Evolutionary conservation across 148 eudicot genomes (phyloP), one percentile per base, ranked within the genome.

Genomic region (Silene latifolia): DNA sequence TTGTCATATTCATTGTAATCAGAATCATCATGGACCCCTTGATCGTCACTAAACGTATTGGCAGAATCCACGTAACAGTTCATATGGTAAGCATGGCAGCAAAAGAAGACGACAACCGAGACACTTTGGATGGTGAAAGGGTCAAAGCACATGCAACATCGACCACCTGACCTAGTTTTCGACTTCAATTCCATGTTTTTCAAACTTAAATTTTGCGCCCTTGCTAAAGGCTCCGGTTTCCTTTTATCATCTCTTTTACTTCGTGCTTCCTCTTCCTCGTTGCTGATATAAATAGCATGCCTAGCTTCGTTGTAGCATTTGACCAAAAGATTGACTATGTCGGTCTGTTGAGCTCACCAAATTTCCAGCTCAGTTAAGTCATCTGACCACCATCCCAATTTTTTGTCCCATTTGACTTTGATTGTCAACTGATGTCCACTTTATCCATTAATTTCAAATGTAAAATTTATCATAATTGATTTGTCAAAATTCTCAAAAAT

Each of bases 101-200:
- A 94, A 78, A 89, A 94, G 96, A 94, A 94, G 39, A 81, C 85
- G 8, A 87, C 81, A 32, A 92, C 81, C 2, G 97, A 86, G 51
- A 87, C 93, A 72, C 85, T 84, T 75, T 87, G 98, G 77, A 94
- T 87, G 15, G 93, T 78, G 69, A 94, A 86, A 3, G 96, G 97
- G 76, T 94, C 98, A 20, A 94, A 90, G 78, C 98, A 94, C 80
- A 94, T 87, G 89, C 98, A 92, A 75, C 98, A 94, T 75, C 96
- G 79, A 39, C 92, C 89, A 44, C 92, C 98, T 51, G 87, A 88
- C 78, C 85, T 74, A 25, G 89, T 85, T 82, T 92, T 94, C 27
- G 98, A 90, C 80, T 92, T 92, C 23, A 88, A 81, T 64, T 89
- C 93, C 86, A 88, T 78, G 67, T 78, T 82, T 83, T 67, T 94